phyloP scores from a whole-genome alignment of 805 yeast genomes.

The Jamesozyma piceae region DNA sequence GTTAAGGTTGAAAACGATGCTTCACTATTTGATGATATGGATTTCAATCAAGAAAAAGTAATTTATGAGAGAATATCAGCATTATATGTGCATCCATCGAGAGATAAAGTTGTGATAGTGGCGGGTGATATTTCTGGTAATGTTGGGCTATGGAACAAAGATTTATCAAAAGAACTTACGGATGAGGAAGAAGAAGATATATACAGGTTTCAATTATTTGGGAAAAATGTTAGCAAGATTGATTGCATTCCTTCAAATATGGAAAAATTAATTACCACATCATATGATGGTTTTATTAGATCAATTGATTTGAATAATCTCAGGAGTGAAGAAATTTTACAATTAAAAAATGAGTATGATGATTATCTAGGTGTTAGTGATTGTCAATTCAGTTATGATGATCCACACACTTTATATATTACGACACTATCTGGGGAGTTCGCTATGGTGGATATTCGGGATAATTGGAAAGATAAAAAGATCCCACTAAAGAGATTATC shows the following conservation, averaged over 20 bases:
- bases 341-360: constrained; percentile 45
- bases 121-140: constrained; percentile 90
- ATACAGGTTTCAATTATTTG: constrained; percentile 62
- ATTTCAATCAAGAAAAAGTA: constrained; percentile 63
- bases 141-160: constrained; percentile 76
- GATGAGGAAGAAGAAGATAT: constrained; percentile 37
- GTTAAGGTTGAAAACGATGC: constrained; percentile 44
- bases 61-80: constrained; percentile 63
- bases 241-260: constrained; percentile 42
- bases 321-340: constrained; percentile 52
- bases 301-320: constrained; percentile 55
- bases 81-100: constrained; percentile 67
- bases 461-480: constrained; percentile 18
- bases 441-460: constrained; percentile 62
- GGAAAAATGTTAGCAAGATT: constrained; percentile 60
- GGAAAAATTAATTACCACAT: constrained; percentile 52
- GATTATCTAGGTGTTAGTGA: constrained; percentile 66
- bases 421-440: constrained; percentile 78
- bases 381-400: constrained; percentile 42
- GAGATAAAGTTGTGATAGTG: constrained; percentile 49
- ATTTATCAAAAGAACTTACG: constrained; percentile 15
- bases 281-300: constrained; percentile 86
- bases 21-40: constrained; percentile 44
- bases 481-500: constrained; percentile 50
- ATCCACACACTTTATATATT: constrained; percentile 52